Conservation (phyloP, 208 protist species). For the Entamoeba nuttalli region DNA sequence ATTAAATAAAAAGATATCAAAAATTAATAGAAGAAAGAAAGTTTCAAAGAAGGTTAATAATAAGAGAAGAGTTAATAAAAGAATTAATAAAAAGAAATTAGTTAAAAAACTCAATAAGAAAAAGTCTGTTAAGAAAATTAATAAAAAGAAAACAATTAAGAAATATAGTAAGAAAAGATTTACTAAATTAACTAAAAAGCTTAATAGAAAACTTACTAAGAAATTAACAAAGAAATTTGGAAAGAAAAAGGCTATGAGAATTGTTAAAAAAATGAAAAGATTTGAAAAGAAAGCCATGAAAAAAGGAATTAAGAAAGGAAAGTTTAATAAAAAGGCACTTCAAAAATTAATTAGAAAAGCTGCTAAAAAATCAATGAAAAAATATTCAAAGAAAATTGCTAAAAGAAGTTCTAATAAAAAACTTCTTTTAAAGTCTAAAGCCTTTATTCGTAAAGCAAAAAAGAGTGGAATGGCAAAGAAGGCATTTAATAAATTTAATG, state of each 20-base stretch:
- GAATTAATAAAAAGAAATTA: not conserved
- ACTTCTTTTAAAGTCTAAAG: not conserved
- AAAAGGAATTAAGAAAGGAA: not conserved
- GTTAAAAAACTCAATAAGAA: not conserved
- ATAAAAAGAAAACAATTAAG: not conserved
- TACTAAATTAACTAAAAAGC: no score
- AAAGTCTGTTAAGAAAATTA: not conserved
- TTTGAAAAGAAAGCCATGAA: not conserved
- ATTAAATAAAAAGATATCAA: no score
- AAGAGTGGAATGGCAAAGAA: not conserved
- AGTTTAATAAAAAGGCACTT: not conserved
- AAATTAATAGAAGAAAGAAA: no score
- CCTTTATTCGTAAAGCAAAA: not conserved
- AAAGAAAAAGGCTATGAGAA: not conserved
- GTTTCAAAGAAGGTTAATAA: no score
- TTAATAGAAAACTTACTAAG: not conserved
- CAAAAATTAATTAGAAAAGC: not conserved
- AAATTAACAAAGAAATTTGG: not conserved
- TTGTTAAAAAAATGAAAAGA: not conserved
- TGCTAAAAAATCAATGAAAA: not conserved
- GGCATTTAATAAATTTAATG: not conserved
- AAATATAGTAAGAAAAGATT: not conserved
- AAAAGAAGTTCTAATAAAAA: not conserved
- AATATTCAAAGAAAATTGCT: not conserved
- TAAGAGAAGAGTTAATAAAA: no score